These are phyloP conservation scores for Lactarius akahatsu DNA, from an alignment of 768 basidiomycete species.

Conservation along the genomic window DNA sequence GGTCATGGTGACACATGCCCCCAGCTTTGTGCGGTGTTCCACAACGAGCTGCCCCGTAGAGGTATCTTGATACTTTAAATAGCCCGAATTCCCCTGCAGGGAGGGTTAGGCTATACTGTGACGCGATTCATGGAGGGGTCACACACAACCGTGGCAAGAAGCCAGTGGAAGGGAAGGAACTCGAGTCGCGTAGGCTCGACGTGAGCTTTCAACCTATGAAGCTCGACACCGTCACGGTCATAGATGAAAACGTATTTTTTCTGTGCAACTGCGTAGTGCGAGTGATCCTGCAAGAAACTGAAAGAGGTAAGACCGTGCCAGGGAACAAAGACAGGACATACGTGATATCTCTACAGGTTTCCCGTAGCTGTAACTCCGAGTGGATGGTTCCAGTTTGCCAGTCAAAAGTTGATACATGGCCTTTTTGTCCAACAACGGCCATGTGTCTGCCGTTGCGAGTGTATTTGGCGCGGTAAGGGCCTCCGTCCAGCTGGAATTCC, in stretches of 20 bases:
- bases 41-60: conserved; percentile 86
- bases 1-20: conserved; percentile 78
- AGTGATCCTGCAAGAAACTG: conserved; percentile 91
- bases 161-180: conserved; percentile 94
- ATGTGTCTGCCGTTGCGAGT: conserved; percentile 90
- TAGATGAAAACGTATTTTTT: conserved; percentile 96
- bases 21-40: conserved; percentile 88
- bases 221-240: conserved; percentile 88
- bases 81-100: conserved; percentile 78
- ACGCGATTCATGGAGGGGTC: neutral
- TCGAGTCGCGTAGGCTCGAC: conserved; percentile 89
- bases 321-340: conserved; percentile 40
- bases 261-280: conserved; percentile 93
- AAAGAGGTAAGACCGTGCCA: neutral
- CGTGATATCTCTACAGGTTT: conserved; percentile 93
- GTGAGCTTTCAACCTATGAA: conserved; percentile 80
- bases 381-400: conserved; percentile 87
- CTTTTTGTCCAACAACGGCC: conserved; percentile 77
- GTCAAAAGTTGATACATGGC: conserved; percentile 92
- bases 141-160: conserved; percentile 79
- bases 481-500: conserved; percentile 82
- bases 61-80: conserved; percentile 95
- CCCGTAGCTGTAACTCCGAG: conserved; percentile 83
- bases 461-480: conserved; percentile 82
- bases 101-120: conserved; percentile 7